Evolutionary conservation across 179 eudicot genomes (phyloP).

Genomic region (Amaranthus tricolor): DNA sequence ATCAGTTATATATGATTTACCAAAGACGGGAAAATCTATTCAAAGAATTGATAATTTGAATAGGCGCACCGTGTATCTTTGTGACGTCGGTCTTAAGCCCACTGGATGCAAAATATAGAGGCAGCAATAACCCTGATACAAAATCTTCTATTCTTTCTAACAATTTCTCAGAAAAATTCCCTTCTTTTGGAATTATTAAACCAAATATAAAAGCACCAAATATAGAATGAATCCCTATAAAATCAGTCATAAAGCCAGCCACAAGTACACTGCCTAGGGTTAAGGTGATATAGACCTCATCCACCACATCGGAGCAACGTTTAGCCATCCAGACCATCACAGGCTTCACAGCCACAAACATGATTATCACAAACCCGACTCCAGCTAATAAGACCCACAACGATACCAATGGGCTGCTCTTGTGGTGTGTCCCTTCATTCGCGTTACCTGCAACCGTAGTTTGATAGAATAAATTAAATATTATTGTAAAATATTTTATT

Average conservation of each 20-base stretch:
- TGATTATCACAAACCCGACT: conserved; percentile 32
- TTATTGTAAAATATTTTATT: too few relatives aligned
- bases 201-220: conserved; percentile 62
- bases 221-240: conserved; percentile 56
- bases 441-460: conserved; percentile 21
- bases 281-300: conserved; percentile 30
- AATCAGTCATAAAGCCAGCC: conserved; percentile 42
- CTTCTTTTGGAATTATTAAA: conserved; percentile 48
- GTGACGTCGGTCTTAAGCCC: conserved; percentile 57
- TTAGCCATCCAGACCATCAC: conserved; percentile 33
- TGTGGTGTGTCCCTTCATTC: conserved; percentile 14
- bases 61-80: conserved; percentile 31
- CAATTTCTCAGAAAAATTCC: conserved; percentile 38
- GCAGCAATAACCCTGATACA: conserved; percentile 45
- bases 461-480: too few relatives aligned
- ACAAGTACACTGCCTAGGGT: conserved; percentile 38
- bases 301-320: conserved; percentile 17
- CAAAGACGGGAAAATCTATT: too few relatives aligned
- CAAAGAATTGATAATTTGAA: too few relatives aligned
- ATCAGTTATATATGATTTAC: too few relatives aligned
- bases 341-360: conserved; percentile 29
- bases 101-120: conserved; percentile 58
- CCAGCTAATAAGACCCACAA: conserved; percentile 42
- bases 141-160: conserved; percentile 53
- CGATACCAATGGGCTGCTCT: conserved; percentile 36